Evolutionary conservation across 257 asterid genomes (phyloP).

Genomic region (Jacaranda copaia): DNA sequence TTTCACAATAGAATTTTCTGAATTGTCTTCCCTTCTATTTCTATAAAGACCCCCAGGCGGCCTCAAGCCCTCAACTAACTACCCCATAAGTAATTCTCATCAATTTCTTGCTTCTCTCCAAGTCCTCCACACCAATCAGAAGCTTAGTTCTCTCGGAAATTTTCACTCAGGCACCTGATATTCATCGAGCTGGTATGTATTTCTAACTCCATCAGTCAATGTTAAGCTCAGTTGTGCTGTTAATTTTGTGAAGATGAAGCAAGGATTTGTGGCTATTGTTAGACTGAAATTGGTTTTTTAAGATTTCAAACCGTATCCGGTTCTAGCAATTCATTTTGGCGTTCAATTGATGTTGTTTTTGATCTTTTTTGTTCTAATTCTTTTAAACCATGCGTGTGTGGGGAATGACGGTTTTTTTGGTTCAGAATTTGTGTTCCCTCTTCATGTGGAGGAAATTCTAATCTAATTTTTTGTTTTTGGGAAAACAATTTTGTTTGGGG

Average conservation of each 20-base stretch:
- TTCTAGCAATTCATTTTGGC: not conserved
- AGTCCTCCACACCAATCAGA: not conserved
- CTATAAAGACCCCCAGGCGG: slow-evolving; percentile 23
- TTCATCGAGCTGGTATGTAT: slow-evolving; percentile 42
- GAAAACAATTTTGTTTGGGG: not conserved
- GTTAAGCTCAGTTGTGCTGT: not conserved
- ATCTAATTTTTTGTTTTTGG: not conserved
- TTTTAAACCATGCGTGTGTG: not conserved
- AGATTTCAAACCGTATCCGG: slow-evolving; percentile 4
- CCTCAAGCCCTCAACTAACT: not conserved
- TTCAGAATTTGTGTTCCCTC: slow-evolving; percentile 6
- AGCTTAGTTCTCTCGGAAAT: slow-evolving; percentile 18
- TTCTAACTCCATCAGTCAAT: slow-evolving; percentile 4
- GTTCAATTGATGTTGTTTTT: not conserved
- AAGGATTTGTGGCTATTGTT: not conserved
- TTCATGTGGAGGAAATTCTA: not conserved
- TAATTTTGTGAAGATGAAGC: slow-evolving; percentile 11
- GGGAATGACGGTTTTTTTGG: not conserved
- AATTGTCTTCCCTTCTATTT: slow-evolving; percentile 23
- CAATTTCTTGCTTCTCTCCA: slow-evolving; percentile 16
- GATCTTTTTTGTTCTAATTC: not conserved
- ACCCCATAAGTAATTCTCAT: slow-evolving; percentile 11
- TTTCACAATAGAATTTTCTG: not conserved
- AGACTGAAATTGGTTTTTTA: not conserved
- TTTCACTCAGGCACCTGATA: slow-evolving; percentile 13